phyloP scores from a whole-genome alignment of 257 asterid genomes.

The Solanum paucissectum region DNA sequence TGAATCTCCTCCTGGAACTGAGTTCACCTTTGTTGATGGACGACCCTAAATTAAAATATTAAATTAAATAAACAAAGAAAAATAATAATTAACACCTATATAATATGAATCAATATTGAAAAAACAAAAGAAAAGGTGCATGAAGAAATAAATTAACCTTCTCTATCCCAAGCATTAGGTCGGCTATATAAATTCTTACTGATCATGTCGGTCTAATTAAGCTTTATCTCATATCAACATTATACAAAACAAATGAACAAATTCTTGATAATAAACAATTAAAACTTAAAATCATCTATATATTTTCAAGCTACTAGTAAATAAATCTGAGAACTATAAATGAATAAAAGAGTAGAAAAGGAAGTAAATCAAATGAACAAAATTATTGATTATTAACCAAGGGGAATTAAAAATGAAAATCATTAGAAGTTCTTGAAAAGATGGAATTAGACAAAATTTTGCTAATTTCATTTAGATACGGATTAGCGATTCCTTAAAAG shows the following conservation, averaged over 20 bases:
- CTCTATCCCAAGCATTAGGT: background rate
- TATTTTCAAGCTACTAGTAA: background rate
- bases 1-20: slow-evolving; percentile 55
- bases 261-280: background rate
- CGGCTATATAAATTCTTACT: background rate
- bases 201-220: background rate
- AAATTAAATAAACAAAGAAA: background rate
- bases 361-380: background rate
- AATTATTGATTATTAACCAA: background rate
- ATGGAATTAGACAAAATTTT: background rate
- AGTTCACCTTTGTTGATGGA: slow-evolving; percentile 51
- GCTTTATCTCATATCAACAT: background rate
- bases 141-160: background rate
- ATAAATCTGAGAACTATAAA: background rate
- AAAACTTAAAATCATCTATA: background rate
- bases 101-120: background rate
- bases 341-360: background rate
- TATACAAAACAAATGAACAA: background rate
- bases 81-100: background rate
- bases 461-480: background rate
- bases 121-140: background rate
- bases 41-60: slow-evolving; percentile 19
- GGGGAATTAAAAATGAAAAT: background rate
- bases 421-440: background rate
- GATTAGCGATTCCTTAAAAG: too few species aligned